A percentile compares a stretch with the other conserved stretches of the same genome.
Conservation (phyloP, 2,329 filamentous ascomycete species). For the Aureobasidium leucospermi region DNA sequence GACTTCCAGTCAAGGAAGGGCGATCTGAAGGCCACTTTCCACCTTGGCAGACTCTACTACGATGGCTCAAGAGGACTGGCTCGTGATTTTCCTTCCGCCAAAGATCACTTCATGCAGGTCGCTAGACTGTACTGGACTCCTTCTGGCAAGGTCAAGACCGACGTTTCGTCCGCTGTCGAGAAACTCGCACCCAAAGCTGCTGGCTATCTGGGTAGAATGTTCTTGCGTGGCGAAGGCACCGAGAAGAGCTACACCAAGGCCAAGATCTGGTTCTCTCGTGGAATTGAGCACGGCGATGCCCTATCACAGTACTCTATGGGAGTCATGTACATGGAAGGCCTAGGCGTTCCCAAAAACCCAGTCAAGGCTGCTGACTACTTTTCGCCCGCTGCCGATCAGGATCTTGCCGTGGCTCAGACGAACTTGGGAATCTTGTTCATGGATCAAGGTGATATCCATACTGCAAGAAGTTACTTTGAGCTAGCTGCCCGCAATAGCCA, state of each 20-base stretch:
- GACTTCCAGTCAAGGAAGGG: conserved; percentile 86
- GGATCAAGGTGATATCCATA: conserved; percentile 76
- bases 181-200: conserved; percentile 76
- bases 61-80: conserved; percentile 73
- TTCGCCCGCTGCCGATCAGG: conserved; percentile 71
- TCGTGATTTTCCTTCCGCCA: conserved; percentile 64
- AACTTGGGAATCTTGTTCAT: conserved; percentile 77
- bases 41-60: conserved; percentile 78
- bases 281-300: conserved; percentile 65
- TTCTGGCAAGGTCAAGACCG: conserved; percentile 66
- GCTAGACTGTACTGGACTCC: conserved; percentile 70
- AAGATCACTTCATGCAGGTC: conserved; percentile 73
- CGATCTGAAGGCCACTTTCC: conserved; percentile 79
- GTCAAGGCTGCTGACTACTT: conserved; percentile 68
- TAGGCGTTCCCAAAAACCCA: conserved; percentile 63
- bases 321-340: conserved; percentile 73
- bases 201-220: conserved; percentile 83
- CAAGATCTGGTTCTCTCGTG: conserved; percentile 74
- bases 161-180: conserved; percentile 62
- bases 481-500: conserved; percentile 73
- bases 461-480: conserved; percentile 81
- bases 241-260: conserved; percentile 71
- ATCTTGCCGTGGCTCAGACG: conserved; percentile 72
- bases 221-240: conserved; percentile 77
- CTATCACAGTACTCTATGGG: conserved; percentile 81